Conservation (phyloP, 352 stramenopile species). For the Phytophthora palmivora region DNA sequence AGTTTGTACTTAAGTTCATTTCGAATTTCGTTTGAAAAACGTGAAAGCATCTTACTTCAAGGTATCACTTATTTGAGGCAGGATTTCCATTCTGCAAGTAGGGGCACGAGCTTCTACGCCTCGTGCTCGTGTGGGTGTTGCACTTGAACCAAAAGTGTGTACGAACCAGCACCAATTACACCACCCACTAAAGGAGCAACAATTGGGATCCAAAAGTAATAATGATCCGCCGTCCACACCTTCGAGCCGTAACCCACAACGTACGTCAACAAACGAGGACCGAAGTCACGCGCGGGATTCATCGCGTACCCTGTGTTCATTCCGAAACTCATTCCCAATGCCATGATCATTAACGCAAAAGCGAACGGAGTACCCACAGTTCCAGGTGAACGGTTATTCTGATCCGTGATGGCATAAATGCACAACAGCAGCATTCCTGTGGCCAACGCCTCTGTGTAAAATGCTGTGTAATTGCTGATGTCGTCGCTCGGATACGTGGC, state of each 20-base stretch:
- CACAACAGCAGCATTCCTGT: slow-evolving; percentile 23
- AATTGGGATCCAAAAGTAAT: slow-evolving; percentile 34
- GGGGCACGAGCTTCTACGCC: neutral
- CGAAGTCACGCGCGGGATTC: slow-evolving; percentile 30
- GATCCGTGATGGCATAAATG: slow-evolving; percentile 32
- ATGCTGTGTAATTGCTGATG: slow-evolving; percentile 30
- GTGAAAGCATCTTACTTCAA: too few species aligned
- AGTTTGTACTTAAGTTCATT: too few species aligned
- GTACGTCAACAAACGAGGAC: slow-evolving; percentile 20
- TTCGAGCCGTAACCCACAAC: slow-evolving; percentile 26
- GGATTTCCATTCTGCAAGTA: too few species aligned
- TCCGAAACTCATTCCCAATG: slow-evolving; percentile 24
- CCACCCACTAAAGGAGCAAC: slow-evolving; percentile 11
- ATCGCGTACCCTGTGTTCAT: slow-evolving; percentile 33
- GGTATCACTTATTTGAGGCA: too few species aligned
- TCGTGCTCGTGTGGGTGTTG: slow-evolving; percentile 24
- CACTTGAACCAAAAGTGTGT: slow-evolving; percentile 18
- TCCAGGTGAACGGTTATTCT: slow-evolving; percentile 22
- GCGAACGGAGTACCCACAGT: slow-evolving; percentile 23
- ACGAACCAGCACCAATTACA: slow-evolving; percentile 17
- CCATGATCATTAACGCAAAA: slow-evolving; percentile 29
- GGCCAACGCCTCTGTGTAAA: slow-evolving; percentile 24
- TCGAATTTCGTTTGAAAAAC: too few species aligned
- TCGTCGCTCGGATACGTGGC: slow-evolving; percentile 27
- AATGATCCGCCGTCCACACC: slow-evolving; percentile 10